Conservation (phyloP, 768 basidiomycete genomes). For the Boletus barrowsii region DNA sequence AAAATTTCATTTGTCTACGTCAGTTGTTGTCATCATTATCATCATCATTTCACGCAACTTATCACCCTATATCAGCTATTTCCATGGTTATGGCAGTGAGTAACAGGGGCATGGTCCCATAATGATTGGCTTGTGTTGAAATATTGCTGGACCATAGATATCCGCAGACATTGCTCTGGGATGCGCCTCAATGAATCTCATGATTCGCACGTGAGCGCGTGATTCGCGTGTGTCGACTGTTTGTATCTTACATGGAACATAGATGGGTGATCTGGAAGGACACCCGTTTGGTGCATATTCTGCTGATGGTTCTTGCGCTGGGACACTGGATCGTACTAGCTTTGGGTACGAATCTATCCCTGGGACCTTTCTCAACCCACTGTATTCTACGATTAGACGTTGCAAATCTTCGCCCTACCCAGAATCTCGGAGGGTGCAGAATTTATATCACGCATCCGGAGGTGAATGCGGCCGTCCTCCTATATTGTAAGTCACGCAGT, state of each 20-base stretch:
- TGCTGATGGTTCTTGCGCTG: slow-evolving; percentile 9
- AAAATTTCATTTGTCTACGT: slow-evolving; percentile 13
- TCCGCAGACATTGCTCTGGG: slow-evolving; percentile 13
- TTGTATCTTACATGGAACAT: not conserved
- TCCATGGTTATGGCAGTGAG: slow-evolving; percentile 14
- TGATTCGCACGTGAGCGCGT: slow-evolving; percentile 28
- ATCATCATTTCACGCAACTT: not conserved
- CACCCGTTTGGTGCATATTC: slow-evolving; percentile 10
- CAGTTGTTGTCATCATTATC: not conserved
- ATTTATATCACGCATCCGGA: not conserved
- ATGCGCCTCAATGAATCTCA: slow-evolving; percentile 23
- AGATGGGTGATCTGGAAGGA: slow-evolving; percentile 31
- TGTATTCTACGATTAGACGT: slow-evolving; percentile 12
- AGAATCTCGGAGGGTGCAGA: not conserved
- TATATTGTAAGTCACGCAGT: slow-evolving; percentile 18
- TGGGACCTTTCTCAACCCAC: not conserved
- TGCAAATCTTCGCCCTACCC: not conserved
- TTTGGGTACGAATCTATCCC: slow-evolving; percentile 4
- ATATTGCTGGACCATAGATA: slow-evolving; percentile 3
- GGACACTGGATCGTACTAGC: slow-evolving; percentile 25
- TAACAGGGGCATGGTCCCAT: not conserved
- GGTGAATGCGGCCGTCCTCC: slow-evolving; percentile 7
- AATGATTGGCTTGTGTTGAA: not conserved
- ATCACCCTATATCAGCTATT: slow-evolving; percentile 7
- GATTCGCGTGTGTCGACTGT: not conserved